These are phyloP conservation scores for Luffa acutangula DNA, from an alignment of 306 rosid genomes.

Conservation along the genomic window DNA sequence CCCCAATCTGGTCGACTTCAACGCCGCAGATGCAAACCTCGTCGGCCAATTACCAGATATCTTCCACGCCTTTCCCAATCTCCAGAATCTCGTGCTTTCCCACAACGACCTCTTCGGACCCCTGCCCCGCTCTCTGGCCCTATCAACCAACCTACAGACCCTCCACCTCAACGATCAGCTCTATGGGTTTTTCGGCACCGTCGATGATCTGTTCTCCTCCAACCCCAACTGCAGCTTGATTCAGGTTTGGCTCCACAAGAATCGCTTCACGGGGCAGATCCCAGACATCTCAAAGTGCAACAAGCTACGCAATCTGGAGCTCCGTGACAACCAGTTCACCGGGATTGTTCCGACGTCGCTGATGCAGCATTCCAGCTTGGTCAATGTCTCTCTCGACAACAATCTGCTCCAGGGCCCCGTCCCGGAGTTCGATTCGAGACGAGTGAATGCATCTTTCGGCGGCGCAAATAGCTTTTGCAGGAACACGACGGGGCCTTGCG, in stretches of 20 bases:
- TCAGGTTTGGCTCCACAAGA: constrained; percentile 64
- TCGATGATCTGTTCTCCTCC: constrained; percentile 34
- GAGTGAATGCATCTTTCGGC: constrained; percentile 11
- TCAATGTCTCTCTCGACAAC: constrained; percentile 34
- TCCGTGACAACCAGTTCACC: constrained; percentile 39
- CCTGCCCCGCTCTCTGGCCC: no score
- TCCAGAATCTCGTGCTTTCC: no score
- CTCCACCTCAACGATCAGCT: constrained; percentile 2
- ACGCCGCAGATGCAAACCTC: no score
- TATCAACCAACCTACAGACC: no score
- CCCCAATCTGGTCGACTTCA: no score
- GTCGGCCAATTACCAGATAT: no score
- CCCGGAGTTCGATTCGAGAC: constrained; percentile 24
- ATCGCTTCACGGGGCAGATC: constrained; percentile 45
- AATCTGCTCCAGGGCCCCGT: constrained; percentile 49
- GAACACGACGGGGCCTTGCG: constrained; percentile 30
- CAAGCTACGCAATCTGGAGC: constrained; percentile 40
- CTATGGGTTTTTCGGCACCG: constrained; percentile 37
- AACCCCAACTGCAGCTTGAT: constrained; percentile 18
- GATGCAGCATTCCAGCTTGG: constrained; percentile 21
- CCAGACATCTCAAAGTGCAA: constrained; percentile 45
- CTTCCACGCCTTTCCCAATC: no score
- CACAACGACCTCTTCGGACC: no score
- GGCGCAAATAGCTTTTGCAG: constrained; percentile 46
- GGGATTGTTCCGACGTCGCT: constrained; percentile 48